Conservation (phyloP, 2,329 filamentous ascomycete genomes). For the Zalaria obscura region DNA sequence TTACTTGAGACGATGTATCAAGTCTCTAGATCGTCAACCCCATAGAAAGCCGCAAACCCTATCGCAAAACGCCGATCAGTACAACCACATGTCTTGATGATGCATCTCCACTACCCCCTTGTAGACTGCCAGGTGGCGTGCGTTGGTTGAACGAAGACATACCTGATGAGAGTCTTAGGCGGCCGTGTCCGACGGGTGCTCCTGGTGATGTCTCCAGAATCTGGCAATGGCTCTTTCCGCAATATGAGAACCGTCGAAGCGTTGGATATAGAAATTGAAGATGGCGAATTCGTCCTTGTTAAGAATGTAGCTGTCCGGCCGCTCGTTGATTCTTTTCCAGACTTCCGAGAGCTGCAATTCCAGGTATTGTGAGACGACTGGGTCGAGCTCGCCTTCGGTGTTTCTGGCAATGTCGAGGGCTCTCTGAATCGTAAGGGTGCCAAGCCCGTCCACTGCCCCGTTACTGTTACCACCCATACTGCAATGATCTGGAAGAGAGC, state of each 20-base stretch:
- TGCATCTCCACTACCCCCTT: background rate
- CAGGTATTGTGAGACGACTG: constrained; percentile 48
- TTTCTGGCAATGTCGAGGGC: constrained; percentile 67
- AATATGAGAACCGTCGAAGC: constrained; percentile 41
- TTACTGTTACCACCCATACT: constrained; percentile 28
- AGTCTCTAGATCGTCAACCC: background rate
- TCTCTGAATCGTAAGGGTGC: constrained; percentile 41
- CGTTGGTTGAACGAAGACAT: background rate
- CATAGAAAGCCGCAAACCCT: background rate
- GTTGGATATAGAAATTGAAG: constrained; percentile 70
- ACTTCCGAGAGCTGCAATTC: constrained; percentile 49
- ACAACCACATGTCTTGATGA: background rate
- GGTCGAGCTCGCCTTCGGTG: constrained; percentile 52
- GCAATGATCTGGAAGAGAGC: constrained; percentile 2
- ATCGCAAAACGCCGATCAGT: background rate
- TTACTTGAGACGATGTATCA: background rate
- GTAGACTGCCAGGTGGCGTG: no score
- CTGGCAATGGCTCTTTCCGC: constrained; percentile 39
- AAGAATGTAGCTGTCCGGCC: constrained; percentile 60
- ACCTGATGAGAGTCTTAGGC: constrained; percentile 5
- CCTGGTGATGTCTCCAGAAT: constrained; percentile 39
- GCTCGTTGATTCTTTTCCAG: constrained; percentile 51
- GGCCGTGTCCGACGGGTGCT: background rate
- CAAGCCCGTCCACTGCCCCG: constrained; percentile 16
- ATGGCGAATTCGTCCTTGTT: constrained; percentile 65